phyloP scores from a whole-genome alignment of 2,329 filamentous ascomycete genomes.

The Arthroderma sp. region DNA sequence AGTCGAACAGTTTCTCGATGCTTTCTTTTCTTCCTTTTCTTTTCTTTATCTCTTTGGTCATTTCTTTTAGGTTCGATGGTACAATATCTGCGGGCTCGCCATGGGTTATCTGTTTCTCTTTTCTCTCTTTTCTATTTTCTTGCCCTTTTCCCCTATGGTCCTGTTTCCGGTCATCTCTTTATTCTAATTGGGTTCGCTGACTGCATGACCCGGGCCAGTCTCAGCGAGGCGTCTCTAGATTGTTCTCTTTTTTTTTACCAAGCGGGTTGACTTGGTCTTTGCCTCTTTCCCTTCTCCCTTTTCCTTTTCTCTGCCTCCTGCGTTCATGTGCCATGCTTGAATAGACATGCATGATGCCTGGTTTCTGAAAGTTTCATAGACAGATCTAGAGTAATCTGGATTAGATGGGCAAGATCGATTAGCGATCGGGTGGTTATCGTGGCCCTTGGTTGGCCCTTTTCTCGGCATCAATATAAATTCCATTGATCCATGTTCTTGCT shows the following conservation, averaged over 20 bases:
- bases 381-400: background rate
- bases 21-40: background rate
- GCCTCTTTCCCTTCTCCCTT: no score
- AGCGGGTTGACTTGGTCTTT: background rate
- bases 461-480: no score
- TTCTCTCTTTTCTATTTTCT: background rate
- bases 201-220: background rate
- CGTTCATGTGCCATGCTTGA: background rate
- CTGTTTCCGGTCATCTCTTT: background rate
- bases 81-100: background rate
- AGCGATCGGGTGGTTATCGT: no score
- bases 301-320: no score
- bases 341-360: background rate
- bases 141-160: no score
- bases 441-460: no score
- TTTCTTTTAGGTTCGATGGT: background rate
- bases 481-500: no score
- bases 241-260: background rate
- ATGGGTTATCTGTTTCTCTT: background rate
- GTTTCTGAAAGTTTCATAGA: background rate
- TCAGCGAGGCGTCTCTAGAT: background rate
- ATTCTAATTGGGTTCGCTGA: constrained; percentile 1
- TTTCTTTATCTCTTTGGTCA: background rate
- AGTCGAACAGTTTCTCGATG: no score
- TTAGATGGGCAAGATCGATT: no score